Evolutionary conservation across 768 basidiomycete species (phyloP).

Genomic region (Mycena galericulata): DNA sequence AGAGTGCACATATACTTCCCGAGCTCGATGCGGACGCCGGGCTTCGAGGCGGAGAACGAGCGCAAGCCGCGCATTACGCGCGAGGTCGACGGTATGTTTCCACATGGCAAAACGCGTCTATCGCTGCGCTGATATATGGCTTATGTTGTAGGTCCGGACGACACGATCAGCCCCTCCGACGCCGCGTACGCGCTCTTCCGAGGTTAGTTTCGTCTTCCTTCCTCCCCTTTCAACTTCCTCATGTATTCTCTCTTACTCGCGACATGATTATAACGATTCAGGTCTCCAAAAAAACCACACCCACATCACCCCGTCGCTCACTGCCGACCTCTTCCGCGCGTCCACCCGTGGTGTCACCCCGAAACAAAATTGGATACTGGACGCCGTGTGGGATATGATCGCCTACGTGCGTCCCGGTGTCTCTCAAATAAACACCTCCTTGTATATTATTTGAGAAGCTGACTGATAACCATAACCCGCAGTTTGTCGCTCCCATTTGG

Average conservation of each 20-base stretch:
- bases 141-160: too few species aligned
- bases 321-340: slow-evolving; percentile 74
- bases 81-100: slow-evolving; percentile 72
- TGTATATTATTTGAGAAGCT: too few species aligned
- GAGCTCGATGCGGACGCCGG: slow-evolving; percentile 81
- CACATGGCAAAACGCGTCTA: too few species aligned
- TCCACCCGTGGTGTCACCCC: slow-evolving; percentile 75
- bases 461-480: too few species aligned
- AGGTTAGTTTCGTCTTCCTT: too few species aligned
- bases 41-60: slow-evolving; percentile 80
- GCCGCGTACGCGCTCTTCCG: too few species aligned
- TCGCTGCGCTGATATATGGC: too few species aligned
- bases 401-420: too few species aligned
- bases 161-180: too few species aligned
- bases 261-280: slow-evolving; percentile 31
- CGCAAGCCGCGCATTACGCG: slow-evolving; percentile 80
- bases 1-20: slow-evolving; percentile 87
- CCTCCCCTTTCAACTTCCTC: too few species aligned
- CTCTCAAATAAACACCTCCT: too few species aligned
- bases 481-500: too few species aligned
- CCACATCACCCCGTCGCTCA: slow-evolving; percentile 82
- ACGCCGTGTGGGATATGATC: slow-evolving; percentile 59
- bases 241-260: neutral
- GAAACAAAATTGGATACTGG: slow-evolving; percentile 69
- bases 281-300: slow-evolving; percentile 79